Percentiles rank a stretch among this genome's conserved stretches.
Conservation (phyloP, 257 asterid genomes). For the Thymus mandschuricus region DNA sequence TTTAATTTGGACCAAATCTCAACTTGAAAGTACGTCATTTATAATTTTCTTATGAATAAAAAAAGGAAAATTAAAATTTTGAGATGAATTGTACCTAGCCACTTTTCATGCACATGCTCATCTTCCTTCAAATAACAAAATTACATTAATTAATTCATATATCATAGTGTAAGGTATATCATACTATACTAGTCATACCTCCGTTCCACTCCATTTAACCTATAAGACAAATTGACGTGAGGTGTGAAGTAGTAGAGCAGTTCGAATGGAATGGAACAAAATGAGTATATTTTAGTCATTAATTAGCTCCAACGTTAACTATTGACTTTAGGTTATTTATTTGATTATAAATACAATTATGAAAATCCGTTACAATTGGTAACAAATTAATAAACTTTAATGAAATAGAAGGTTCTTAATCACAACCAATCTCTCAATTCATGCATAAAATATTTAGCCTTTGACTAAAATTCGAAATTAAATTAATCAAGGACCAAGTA, state of each 20-base stretch:
- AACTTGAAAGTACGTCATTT: constrained; percentile 13
- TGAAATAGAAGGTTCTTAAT: neutral
- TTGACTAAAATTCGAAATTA: neutral
- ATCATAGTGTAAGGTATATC: no score
- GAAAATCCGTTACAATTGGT: no score
- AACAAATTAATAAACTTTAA: no score
- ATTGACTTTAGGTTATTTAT: neutral
- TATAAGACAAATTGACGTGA: no score
- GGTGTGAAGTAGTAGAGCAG: no score
- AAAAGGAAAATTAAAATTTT: neutral
- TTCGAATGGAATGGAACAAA: no score
- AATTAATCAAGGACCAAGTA: neutral
- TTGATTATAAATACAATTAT: no score
- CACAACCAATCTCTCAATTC: neutral
- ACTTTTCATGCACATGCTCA: neutral
- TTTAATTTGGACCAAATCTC: neutral
- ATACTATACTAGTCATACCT: no score
- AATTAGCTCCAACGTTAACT: neutral
- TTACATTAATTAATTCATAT: neutral
- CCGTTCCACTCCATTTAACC: no score
- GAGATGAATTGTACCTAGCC: neutral
- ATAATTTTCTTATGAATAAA: no score
- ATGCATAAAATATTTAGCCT: neutral
- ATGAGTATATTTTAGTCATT: neutral
- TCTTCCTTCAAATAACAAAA: neutral